These are phyloP conservation scores for Lactifluus echinatus DNA, from an alignment of 768 basidiomycete species.

Conservation along the genomic window DNA sequence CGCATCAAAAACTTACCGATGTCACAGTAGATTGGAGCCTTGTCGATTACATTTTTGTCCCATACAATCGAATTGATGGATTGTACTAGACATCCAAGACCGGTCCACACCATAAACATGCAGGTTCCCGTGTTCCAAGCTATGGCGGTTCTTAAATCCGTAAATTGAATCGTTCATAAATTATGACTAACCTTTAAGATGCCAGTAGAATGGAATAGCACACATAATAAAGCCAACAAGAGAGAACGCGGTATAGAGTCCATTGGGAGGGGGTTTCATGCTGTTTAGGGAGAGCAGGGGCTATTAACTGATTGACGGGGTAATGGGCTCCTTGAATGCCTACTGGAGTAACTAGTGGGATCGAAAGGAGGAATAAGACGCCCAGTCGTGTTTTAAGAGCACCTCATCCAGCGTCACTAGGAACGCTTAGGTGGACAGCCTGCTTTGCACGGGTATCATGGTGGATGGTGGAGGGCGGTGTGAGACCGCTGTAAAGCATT, in stretches of 20 bases:
- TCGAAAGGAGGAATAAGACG: too few species aligned
- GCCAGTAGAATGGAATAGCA: constrained; percentile 46
- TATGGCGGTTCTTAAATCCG: background rate
- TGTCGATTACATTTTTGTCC: constrained; percentile 45
- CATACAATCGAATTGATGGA: constrained; percentile 69
- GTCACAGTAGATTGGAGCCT: constrained; percentile 47
- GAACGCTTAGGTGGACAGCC: too few species aligned
- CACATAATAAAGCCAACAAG: constrained; percentile 42
- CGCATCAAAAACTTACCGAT: constrained; percentile 35
- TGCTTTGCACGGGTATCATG: too few species aligned
- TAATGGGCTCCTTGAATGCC: too few species aligned
- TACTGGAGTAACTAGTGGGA: too few species aligned
- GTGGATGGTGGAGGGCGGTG: too few species aligned
- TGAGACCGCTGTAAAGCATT: too few species aligned
- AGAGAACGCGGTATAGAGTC: constrained; percentile 28
- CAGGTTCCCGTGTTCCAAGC: constrained; percentile 70
- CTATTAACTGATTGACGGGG: too few species aligned
- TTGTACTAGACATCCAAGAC: constrained; percentile 44
- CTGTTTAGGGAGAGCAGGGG: too few species aligned
- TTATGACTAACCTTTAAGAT: constrained; percentile 39
- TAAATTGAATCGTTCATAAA: too few species aligned
- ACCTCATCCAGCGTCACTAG: too few species aligned
- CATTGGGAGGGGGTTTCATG: background rate
- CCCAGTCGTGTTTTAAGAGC: too few species aligned
- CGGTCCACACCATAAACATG: constrained; percentile 62